Percentiles rank a stretch among this genome's conserved stretches.
phyloP scores from a whole-genome alignment of 495 filamentous ascomycete species.

The Baudoinia panamericana region DNA sequence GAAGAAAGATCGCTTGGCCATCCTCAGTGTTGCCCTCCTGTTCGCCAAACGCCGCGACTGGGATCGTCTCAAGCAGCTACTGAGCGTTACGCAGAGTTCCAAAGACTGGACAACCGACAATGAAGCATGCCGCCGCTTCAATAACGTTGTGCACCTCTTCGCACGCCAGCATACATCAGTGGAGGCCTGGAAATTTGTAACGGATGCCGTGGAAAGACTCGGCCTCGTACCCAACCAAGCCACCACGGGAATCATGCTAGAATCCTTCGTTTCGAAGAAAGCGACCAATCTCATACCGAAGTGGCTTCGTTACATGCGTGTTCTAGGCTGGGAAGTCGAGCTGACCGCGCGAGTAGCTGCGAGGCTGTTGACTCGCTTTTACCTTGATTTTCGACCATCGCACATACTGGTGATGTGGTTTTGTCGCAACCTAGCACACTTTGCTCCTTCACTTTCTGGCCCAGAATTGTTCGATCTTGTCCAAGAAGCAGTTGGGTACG shows the following conservation, averaged over 20 bases:
- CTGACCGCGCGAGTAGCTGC: constrained; percentile 4
- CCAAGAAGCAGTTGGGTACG: constrained; percentile 15
- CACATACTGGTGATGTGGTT: constrained; percentile 13
- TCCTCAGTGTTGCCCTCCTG: constrained; percentile 3
- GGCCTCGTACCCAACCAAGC: constrained; percentile 3
- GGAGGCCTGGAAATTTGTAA: constrained; percentile 15
- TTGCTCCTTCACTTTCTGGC: constrained; percentile 1
- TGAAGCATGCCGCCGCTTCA: not conserved
- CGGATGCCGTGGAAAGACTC: not conserved
- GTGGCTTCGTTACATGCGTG: constrained; percentile 10
- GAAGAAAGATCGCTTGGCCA: not conserved
- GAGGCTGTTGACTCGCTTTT: constrained; percentile 8
- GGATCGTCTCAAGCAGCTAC: not conserved
- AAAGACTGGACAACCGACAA: not conserved
- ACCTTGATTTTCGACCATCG: constrained; percentile 7
- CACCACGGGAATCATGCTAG: constrained; percentile 11
- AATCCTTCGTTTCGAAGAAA: constrained; percentile 10
- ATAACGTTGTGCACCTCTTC: constrained; percentile 4
- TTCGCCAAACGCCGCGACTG: constrained; percentile 11
- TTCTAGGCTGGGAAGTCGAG: constrained; percentile 1
- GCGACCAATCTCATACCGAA: constrained; percentile 6
- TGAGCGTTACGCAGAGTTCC: not conserved
- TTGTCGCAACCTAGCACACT: constrained; percentile 2
- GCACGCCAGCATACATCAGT: not conserved
- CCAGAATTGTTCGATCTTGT: constrained; percentile 3